A percentile compares a stretch with the other conserved stretches of the same genome.
Conservation (phyloP, 2,329 filamentous ascomycete species). For the Trichoderma sp. region DNA sequence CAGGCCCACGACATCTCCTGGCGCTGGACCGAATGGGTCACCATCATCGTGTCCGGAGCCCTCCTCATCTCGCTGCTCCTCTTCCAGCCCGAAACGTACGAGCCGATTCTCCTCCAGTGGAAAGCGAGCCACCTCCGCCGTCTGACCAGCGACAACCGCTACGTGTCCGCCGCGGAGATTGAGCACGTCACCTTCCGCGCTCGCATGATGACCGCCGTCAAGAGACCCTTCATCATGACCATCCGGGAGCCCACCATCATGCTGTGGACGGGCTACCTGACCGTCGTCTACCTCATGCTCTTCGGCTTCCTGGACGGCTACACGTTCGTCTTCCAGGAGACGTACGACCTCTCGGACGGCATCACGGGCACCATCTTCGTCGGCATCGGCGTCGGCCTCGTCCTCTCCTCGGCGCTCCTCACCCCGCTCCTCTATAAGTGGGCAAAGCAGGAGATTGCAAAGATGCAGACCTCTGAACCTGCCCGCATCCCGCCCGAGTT, state of each 20-base stretch:
- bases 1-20: conserved; percentile 2
- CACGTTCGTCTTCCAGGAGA: conserved; percentile 17
- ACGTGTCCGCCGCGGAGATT: conserved; percentile 5
- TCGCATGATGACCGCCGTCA: conserved; percentile 1
- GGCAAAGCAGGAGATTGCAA: conserved; percentile 6
- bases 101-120: conserved; percentile 6
- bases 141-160: conserved; percentile 4
- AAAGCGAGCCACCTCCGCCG: conserved; percentile 18
- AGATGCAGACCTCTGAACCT: neutral
- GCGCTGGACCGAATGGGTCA: conserved; percentile 21
- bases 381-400: conserved; percentile 5
- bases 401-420: neutral
- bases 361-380: conserved; percentile 13
- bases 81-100: conserved; percentile 18
- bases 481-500: conserved; percentile 16
- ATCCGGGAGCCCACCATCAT: conserved; percentile 19
- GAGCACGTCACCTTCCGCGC: neutral
- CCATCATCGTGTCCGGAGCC: conserved; percentile 14
- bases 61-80: conserved; percentile 11
- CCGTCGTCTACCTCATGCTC: conserved; percentile 15
- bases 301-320: conserved; percentile 19
- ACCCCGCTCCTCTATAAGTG: conserved; percentile 8
- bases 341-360: conserved; percentile 12
- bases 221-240: conserved; percentile 17
- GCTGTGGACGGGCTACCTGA: conserved; percentile 16